Evolutionary conservation across 2,329 filamentous ascomycete species (phyloP).

Genomic region (Albifimbria verrucaria): DNA sequence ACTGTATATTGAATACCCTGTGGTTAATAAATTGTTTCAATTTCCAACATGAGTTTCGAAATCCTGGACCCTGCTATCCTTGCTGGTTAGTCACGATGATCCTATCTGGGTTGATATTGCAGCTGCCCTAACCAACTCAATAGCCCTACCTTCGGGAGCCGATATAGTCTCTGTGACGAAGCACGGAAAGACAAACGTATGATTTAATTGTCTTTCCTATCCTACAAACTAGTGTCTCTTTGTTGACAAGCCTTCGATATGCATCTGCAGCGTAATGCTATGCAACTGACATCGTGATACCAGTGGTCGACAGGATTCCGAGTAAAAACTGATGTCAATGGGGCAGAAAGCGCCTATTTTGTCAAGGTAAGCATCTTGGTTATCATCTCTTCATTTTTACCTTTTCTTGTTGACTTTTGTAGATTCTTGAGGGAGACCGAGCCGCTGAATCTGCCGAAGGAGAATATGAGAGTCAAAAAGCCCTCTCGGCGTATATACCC

Average conservation of each 20-base stretch:
- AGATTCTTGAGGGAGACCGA: background rate
- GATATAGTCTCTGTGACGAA: background rate
- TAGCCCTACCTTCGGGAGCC: background rate
- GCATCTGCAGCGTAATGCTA: no score
- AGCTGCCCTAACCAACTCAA: no score
- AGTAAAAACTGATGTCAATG: background rate
- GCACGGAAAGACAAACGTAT: background rate
- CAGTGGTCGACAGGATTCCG: background rate
- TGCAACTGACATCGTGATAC: background rate
- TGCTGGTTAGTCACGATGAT: no score
- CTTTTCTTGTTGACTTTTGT: background rate
- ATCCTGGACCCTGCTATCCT: background rate
- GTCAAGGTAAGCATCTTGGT: background rate
- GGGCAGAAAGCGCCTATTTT: background rate
- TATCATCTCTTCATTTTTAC: background rate
- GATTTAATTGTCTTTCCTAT: background rate
- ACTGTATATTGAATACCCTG: no score
- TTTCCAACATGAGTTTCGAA: background rate
- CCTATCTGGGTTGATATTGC: no score
- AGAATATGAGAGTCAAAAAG: constrained; percentile 1
- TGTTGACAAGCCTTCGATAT: no score
- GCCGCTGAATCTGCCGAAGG: background rate
- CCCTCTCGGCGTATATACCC: background rate
- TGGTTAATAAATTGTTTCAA: no score
- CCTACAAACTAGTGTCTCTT: no score